Percentiles rank a stretch among this genome's conserved stretches.
Conservation (phyloP, 805 yeast species). For the Cyberlindnera suaveolens region DNA sequence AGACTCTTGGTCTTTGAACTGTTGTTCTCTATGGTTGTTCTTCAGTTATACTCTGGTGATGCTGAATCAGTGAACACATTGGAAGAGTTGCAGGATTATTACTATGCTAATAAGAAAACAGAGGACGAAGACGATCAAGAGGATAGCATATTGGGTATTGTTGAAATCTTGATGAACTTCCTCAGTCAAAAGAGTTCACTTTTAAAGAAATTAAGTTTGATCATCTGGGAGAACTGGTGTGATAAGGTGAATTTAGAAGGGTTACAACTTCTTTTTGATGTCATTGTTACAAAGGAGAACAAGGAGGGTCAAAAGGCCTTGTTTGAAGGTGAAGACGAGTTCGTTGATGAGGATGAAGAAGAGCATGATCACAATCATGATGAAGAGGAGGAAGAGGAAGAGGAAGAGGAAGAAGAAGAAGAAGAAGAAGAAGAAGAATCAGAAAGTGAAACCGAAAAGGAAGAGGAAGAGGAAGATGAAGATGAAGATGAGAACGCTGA, state of each 20-base stretch:
- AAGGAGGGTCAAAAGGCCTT: constrained; percentile 71
- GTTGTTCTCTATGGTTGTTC: constrained; percentile 65
- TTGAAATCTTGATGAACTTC: constrained; percentile 54
- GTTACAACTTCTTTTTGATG: constrained; percentile 45
- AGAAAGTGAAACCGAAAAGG: constrained; percentile 27
- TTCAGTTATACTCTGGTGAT: constrained; percentile 74
- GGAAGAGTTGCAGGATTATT: constrained; percentile 64
- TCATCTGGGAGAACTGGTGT: constrained; percentile 54
- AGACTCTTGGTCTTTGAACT: constrained; percentile 66
- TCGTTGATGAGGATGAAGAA: constrained; percentile 39
- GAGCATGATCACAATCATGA: constrained; percentile 35
- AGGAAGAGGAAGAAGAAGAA: constrained; percentile 30
- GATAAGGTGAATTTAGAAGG: constrained; percentile 38
- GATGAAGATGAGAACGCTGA: constrained; percentile 27
- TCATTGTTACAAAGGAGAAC: constrained; percentile 64
- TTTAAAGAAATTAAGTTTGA: constrained; percentile 49
- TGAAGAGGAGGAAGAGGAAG: constrained; percentile 27
- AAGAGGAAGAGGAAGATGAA: constrained; percentile 27
- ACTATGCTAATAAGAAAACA: constrained; percentile 35
- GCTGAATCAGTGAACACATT: constrained; percentile 70
- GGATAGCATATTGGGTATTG: constrained; percentile 44
- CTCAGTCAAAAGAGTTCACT: constrained; percentile 51
- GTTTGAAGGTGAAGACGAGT: constrained; percentile 58
- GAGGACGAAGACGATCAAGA: constrained; percentile 34
- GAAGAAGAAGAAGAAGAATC: constrained; percentile 31